phyloP scores from a whole-genome alignment of 1,139 yeast genomes.

The Meyerozyma sp. region DNA sequence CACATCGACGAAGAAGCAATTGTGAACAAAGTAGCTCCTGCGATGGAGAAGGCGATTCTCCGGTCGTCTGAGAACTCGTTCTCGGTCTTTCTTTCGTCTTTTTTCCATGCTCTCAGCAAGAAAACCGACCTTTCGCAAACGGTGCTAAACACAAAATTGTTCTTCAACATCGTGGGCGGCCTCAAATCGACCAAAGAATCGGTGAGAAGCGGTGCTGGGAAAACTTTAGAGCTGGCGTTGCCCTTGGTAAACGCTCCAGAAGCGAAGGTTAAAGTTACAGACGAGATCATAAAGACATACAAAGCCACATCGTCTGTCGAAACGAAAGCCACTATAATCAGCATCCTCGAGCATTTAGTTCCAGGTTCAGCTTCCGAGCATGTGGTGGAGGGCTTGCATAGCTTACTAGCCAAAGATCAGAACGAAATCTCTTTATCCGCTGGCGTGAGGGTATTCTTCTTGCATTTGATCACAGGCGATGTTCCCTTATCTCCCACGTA shows the following conservation, averaged over 20 bases:
- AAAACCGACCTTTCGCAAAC: slow-evolving; percentile 13
- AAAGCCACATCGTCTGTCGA: slow-evolving; percentile 67
- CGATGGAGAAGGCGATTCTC: slow-evolving; percentile 68
- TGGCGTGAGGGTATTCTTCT: slow-evolving; percentile 46
- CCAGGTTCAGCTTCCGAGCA: slow-evolving; percentile 19
- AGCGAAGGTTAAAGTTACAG: slow-evolving; percentile 23
- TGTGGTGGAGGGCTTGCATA: slow-evolving; percentile 39
- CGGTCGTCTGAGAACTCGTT: slow-evolving; percentile 78
- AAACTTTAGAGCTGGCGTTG: slow-evolving; percentile 30
- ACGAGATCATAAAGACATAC: slow-evolving; percentile 52
- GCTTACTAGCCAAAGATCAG: slow-evolving; percentile 63
- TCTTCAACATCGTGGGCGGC: slow-evolving; percentile 56
- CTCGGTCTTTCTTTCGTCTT: slow-evolving; percentile 43
- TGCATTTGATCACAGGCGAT: slow-evolving; percentile 27
- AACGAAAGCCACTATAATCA: slow-evolving; percentile 39
- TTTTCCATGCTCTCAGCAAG: slow-evolving; percentile 33
- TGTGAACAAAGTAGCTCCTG: slow-evolving; percentile 44
- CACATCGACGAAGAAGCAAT: slow-evolving; percentile 42
- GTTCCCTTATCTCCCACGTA: slow-evolving; percentile 12
- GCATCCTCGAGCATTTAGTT: slow-evolving; percentile 7
- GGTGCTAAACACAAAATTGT: slow-evolving; percentile 45
- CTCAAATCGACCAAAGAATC: slow-evolving; percentile 67
- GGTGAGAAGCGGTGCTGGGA: slow-evolving; percentile 51
- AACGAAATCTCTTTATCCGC: slow-evolving; percentile 60
- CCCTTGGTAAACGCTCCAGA: slow-evolving; percentile 12